phyloP scores from a whole-genome alignment of 2,329 filamentous ascomycete species.

The Colletotrichum truncatum region DNA sequence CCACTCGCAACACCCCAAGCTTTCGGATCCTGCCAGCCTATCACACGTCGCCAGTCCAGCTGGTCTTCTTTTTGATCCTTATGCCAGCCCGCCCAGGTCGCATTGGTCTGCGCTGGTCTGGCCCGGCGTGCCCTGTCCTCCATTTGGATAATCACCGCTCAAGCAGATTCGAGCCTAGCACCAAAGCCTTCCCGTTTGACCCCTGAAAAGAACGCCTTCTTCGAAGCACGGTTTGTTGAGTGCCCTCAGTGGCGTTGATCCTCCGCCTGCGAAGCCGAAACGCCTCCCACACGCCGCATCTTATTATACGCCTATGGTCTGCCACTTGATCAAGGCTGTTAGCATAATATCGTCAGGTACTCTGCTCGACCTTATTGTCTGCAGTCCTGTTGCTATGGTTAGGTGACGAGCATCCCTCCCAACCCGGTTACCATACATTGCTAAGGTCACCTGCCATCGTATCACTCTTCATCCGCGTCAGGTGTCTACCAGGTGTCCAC shows the following conservation, averaged over 20 bases:
- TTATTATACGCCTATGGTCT: constrained; percentile 29
- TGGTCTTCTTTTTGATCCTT: not conserved
- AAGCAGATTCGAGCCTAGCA: constrained; percentile 5
- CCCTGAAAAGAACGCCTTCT: constrained; percentile 24
- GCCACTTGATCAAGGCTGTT: not conserved
- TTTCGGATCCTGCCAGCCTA: constrained; percentile 12
- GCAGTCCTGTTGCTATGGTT: no score
- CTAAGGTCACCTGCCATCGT: not conserved
- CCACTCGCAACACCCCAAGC: not conserved
- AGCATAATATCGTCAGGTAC: not conserved
- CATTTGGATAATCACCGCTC: not conserved
- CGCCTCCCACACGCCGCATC: constrained; percentile 31
- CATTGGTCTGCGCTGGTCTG: not conserved
- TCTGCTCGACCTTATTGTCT: not conserved
- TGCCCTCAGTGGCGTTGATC: constrained; percentile 24
- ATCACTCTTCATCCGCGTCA: not conserved
- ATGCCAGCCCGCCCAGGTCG: not conserved
- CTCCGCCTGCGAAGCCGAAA: constrained; percentile 26
- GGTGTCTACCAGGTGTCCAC: constrained; percentile 2
- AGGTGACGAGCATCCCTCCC: not conserved
- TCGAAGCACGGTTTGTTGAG: constrained; percentile 15
- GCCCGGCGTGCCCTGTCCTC: not conserved
- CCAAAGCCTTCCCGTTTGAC: constrained; percentile 27
- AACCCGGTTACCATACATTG: no score
- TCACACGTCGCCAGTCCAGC: not conserved